Evolutionary conservation across 352 stramenopile species (phyloP).

Genomic region (Phytopythium litorale): DNA sequence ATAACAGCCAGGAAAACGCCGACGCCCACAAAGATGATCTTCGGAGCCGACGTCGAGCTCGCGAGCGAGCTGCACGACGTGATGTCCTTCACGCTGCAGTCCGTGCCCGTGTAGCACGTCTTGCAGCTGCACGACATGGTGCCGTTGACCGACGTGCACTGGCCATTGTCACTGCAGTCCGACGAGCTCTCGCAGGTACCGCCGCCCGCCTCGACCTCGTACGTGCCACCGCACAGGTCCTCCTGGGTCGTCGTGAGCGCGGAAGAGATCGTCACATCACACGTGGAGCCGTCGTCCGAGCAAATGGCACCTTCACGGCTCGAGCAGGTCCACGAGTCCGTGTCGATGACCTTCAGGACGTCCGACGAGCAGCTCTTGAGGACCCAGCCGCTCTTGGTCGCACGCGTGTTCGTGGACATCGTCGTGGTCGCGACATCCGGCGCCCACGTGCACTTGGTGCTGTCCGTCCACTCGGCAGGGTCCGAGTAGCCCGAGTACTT

Average conservation of each 20-base stretch:
- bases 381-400: slow-evolving; percentile 61
- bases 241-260: slow-evolving; percentile 66
- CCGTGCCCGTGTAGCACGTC: slow-evolving; percentile 71
- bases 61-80: slow-evolving; percentile 55
- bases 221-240: slow-evolving; percentile 70
- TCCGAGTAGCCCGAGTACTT: slow-evolving; percentile 60
- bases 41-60: slow-evolving; percentile 54
- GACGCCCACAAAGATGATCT: slow-evolving; percentile 70
- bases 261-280: slow-evolving; percentile 53
- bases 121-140: slow-evolving; percentile 68
- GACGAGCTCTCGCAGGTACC: slow-evolving; percentile 56
- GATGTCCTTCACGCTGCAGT: slow-evolving; percentile 78
- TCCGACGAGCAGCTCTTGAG: slow-evolving; percentile 47
- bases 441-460: slow-evolving; percentile 61
- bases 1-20: slow-evolving; percentile 73
- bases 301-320: slow-evolving; percentile 73
- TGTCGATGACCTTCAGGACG: slow-evolving; percentile 47
- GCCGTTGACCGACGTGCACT: slow-evolving; percentile 62
- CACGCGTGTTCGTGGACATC: slow-evolving; percentile 48
- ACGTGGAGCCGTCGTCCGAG: slow-evolving; percentile 52
- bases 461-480: slow-evolving; percentile 47
- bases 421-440: slow-evolving; percentile 54
- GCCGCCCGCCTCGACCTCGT: slow-evolving; percentile 59
- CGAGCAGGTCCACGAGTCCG: slow-evolving; percentile 69
- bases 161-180: slow-evolving; percentile 71